Percentiles rank a stretch among this genome's conserved stretches.
phyloP scores from a whole-genome alignment of 306 rosid genomes.

The Carpinus fangiana region DNA sequence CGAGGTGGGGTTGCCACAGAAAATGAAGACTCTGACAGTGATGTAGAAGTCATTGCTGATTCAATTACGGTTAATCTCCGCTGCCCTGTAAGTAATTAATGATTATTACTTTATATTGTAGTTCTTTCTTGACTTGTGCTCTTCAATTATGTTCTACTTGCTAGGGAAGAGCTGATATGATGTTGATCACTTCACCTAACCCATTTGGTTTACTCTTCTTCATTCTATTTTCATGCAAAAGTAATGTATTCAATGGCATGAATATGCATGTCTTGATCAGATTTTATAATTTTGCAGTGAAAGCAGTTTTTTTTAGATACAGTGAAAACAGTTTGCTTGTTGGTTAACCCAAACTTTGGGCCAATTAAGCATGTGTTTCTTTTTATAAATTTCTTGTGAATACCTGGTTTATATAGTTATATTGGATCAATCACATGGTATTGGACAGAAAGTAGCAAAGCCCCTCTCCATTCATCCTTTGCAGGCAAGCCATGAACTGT shows the following conservation, averaged over 20 bases:
- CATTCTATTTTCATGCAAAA: background rate
- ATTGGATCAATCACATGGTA: too few species aligned
- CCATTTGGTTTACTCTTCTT: background rate
- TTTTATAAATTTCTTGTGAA: too few species aligned
- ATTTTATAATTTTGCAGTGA: background rate
- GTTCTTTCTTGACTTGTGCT: background rate
- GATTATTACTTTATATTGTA: background rate
- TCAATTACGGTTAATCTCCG: constrained; percentile 82
- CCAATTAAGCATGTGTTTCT: background rate
- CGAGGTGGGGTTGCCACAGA: constrained; percentile 77
- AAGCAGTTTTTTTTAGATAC: background rate
- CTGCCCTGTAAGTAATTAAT: constrained; percentile 75
- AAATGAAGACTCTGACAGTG: constrained; percentile 88
- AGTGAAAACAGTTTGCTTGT: background rate
- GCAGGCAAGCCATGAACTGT: background rate
- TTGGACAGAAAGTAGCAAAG: background rate
- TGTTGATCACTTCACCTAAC: background rate
- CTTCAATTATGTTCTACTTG: background rate
- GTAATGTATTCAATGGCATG: too few species aligned
- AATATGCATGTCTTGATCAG: background rate
- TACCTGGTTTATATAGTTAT: too few species aligned
- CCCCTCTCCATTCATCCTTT: background rate
- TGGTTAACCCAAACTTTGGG: background rate
- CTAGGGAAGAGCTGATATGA: background rate
- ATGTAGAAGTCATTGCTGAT: constrained; percentile 93